A percentile compares a stretch with the other conserved stretches of the same genome.
Evolutionary conservation across 2,329 filamentous ascomycete species (phyloP).

Genomic region (Calonectria honghensis): DNA sequence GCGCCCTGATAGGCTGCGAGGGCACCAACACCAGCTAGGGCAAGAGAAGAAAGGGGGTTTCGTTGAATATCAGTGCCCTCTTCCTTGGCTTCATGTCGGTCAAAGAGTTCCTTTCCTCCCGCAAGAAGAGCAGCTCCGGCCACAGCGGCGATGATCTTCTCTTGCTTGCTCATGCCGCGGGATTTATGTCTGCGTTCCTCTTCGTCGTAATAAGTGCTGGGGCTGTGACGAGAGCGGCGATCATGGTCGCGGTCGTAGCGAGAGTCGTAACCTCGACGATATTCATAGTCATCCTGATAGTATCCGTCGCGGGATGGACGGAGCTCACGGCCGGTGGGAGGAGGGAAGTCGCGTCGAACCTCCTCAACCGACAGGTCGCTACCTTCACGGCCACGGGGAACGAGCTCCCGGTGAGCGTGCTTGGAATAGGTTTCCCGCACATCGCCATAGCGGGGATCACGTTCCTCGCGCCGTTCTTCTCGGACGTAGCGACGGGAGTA

Average conservation of each 20-base stretch:
- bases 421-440: constrained; percentile 69
- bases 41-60: constrained; percentile 76
- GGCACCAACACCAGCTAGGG: constrained; percentile 78
- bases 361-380: constrained; percentile 87
- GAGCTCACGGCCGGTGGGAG: constrained; percentile 73
- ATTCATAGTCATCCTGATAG: constrained; percentile 73
- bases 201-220: constrained; percentile 73
- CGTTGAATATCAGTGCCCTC: constrained; percentile 71
- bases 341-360: constrained; percentile 88
- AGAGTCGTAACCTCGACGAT: constrained; percentile 70
- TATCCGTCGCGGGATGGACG: constrained; percentile 78
- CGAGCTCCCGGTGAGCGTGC: constrained; percentile 69
- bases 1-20: constrained; percentile 79
- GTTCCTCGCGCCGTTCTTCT: constrained; percentile 71
- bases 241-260: constrained; percentile 64
- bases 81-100: constrained; percentile 75
- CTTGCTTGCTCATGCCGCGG: constrained; percentile 73
- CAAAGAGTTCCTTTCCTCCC: constrained; percentile 79
- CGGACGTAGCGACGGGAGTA: constrained; percentile 72
- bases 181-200: constrained; percentile 71
- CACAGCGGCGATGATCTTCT: constrained; percentile 80
- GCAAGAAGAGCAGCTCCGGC: constrained; percentile 79
- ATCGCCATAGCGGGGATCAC: constrained; percentile 73
- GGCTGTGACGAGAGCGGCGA: constrained; percentile 67
- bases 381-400: constrained; percentile 79